These are phyloP conservation scores for Talaromyces albobiverticillius DNA, from an alignment of 2,329 filamentous ascomycete genomes.

Conservation along the genomic window DNA sequence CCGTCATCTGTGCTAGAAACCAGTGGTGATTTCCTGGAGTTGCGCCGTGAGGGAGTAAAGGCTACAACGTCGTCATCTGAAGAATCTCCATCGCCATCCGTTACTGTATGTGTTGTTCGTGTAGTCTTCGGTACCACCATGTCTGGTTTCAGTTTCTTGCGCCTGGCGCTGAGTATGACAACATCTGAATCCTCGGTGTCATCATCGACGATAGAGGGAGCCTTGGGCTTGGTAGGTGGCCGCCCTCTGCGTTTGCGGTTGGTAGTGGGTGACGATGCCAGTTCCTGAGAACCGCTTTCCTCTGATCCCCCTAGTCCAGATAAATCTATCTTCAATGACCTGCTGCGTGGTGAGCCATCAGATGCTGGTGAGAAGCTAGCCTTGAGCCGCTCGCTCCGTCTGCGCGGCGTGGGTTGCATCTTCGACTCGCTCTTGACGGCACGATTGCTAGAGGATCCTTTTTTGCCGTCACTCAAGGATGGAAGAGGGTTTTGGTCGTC, in stretches of 20 bases:
- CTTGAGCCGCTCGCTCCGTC: conserved; percentile 5
- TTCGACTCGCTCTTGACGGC: neutral
- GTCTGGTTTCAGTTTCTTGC: neutral
- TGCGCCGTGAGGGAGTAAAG: conserved; percentile 8
- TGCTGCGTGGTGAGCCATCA: conserved; percentile 8
- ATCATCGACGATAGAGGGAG: conserved; percentile 22
- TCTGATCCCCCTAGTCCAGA: conserved; percentile 23
- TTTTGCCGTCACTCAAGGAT: neutral
- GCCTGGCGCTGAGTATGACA: neutral
- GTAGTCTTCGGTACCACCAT: too few species aligned
- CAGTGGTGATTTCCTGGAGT: conserved; percentile 1
- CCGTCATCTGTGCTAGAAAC: neutral
- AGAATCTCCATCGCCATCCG: neutral
- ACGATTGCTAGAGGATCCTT: neutral
- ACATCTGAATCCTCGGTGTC: conserved; percentile 27
- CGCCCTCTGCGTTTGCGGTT: conserved; percentile 26
- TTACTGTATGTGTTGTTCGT: neutral
- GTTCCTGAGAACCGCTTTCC: conserved; percentile 29
- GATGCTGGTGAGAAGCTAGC: conserved; percentile 3
- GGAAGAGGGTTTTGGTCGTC: neutral
- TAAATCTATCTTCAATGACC: conserved; percentile 12
- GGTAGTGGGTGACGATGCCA: conserved; percentile 21
- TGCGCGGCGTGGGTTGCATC: neutral
- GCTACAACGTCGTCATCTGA: conserved; percentile 8
- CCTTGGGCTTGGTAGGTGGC: conserved; percentile 16